Conservation (phyloP, 352 stramenopile species). For the Phytophthora pistaciae region DNA sequence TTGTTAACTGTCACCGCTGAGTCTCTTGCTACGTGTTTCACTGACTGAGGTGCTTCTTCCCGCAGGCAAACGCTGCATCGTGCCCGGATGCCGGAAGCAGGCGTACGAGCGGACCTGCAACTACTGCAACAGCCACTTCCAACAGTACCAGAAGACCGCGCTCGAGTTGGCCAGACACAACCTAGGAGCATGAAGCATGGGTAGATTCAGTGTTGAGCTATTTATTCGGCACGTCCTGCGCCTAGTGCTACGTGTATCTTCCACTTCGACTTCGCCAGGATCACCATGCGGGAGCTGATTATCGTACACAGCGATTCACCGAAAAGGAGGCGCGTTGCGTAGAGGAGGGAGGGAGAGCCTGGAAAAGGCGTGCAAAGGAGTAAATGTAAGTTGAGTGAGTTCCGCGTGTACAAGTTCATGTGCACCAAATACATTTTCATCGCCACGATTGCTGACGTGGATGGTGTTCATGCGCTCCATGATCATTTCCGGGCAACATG, state of each 20-base stretch:
- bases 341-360: constrained; percentile 12
- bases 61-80: constrained; percentile 56
- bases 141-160: constrained; percentile 33
- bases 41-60: constrained; percentile 1
- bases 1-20: neutral
- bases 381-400: neutral
- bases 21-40: neutral
- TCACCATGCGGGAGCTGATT: constrained; percentile 6
- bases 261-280: constrained; percentile 1
- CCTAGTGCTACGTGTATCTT: neutral
- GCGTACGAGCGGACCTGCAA: constrained; percentile 74
- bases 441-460: neutral
- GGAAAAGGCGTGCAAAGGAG: constrained; percentile 8
- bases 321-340: constrained; percentile 12
- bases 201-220: constrained; percentile 1
- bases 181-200: constrained; percentile 3
- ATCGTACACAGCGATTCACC: neutral
- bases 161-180: constrained; percentile 14
- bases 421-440: neutral
- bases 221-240: constrained; percentile 19
- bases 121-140: constrained; percentile 71
- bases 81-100: constrained; percentile 57
- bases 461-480: neutral
- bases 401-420: neutral
- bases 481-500: neutral